Evolutionary conservation across 2,329 filamentous ascomycete species (phyloP), one percentile per base, ranked within the genome.

Genomic region (Penicillium sp.): DNA sequence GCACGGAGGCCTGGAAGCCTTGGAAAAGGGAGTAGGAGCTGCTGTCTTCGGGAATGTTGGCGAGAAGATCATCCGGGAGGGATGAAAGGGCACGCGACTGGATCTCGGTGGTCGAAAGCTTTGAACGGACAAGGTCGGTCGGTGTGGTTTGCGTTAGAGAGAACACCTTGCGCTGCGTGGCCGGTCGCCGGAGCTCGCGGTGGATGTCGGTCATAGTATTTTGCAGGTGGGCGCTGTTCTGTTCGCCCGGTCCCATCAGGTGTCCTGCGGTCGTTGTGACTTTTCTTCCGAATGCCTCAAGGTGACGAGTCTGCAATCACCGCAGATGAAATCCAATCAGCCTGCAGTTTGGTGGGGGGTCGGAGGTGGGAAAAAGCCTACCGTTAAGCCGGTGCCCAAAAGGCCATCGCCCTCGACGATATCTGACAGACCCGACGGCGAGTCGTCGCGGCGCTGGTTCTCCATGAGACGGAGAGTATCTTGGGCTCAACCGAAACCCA

Each of bases 1-100:
- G 92, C 60, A 96, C 82, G 62, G 87, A 92, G 47, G 93, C 94
- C 77, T 96, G 88, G 75, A 99, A 99, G 64, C 94, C 94, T 75
- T 99, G 91, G 74, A 99, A 97, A 44, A 99, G 82, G 40, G 92
- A 97, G 78, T 96, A 99, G 16, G 87, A 81, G 75, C 90, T 95
- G 23, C 88, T 87, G 71, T 88, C 84, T 59, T 96, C 91, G 65
- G 94, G 94, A 50, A 97, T 93, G 72, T 96, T 92, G 64, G 81
- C 81, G 46, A 99, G 84, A 65, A 99, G 84, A 60, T 97, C 92
- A 76, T 99, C 93, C 49, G 94, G 87, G 36, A 99, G 81, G 71
- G 90, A 92, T 44, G 91, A 87, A 55, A 97, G 79, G 47, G 94
- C 94, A 64, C 94, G 90, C 67, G 96, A 92, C 76, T 96, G 92